These are phyloP conservation scores for Pinguiococcus pyrenoidosus DNA, from an alignment of 108 stramenopile species.

Conservation along the genomic window DNA sequence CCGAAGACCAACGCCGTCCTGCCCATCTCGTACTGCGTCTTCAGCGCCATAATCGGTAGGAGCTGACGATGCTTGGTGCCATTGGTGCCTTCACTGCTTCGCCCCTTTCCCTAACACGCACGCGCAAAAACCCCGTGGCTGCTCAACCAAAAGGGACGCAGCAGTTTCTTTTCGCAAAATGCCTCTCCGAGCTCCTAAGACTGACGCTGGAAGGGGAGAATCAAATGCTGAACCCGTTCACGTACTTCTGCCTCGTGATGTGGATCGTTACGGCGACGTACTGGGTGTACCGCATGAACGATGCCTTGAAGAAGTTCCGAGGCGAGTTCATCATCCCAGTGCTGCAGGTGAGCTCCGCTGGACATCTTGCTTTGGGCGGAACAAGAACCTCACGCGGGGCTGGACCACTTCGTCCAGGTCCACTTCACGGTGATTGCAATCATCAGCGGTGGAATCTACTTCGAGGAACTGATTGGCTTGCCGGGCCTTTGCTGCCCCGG, in stretches of 20 bases:
- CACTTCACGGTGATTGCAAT: too few relatives aligned
- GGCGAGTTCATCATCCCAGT: constrained; percentile 48
- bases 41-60: constrained; percentile 39
- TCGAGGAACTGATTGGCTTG: too few relatives aligned
- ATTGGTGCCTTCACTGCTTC: too few relatives aligned
- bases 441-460: too few relatives aligned
- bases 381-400: too few relatives aligned
- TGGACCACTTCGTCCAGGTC: too few relatives aligned
- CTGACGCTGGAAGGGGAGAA: not conserved
- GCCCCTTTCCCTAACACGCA: too few relatives aligned
- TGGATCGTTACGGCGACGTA: constrained; percentile 31
- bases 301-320: constrained; percentile 33
- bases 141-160: too few relatives aligned
- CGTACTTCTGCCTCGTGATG: constrained; percentile 29
- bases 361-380: too few relatives aligned
- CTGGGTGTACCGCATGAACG: constrained; percentile 38
- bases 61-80: too few relatives aligned
- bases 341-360: constrained; percentile 39
- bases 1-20: constrained; percentile 11
- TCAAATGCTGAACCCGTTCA: constrained; percentile 32
- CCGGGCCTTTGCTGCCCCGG: too few relatives aligned
- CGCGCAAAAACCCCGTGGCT: too few relatives aligned
- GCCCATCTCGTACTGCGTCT: constrained; percentile 30
- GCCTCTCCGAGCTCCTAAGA: constrained; percentile 31
- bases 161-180: constrained; percentile 39